Evolutionary conservation across 352 stramenopile species (phyloP).

Genomic region (Thraustochytrium sp.): DNA sequence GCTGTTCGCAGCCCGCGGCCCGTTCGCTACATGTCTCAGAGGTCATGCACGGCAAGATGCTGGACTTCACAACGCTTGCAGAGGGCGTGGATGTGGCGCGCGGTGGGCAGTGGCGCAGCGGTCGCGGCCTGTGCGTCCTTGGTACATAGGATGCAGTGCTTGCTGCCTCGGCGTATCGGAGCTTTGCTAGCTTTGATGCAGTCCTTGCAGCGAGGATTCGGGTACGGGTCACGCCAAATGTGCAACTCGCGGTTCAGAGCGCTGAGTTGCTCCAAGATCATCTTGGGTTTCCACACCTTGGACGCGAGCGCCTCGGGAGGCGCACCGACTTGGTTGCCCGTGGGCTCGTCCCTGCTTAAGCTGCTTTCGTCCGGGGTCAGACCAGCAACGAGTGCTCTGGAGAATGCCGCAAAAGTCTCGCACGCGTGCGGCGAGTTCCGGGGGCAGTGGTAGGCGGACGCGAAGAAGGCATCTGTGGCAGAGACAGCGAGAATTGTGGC

Average conservation of each 20-base stretch:
- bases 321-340: too few relatives aligned
- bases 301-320: too few relatives aligned
- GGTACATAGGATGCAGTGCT: neutral
- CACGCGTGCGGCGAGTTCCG: neutral
- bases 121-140: neutral
- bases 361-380: neutral
- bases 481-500: neutral
- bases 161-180: neutral
- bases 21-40: too few relatives aligned
- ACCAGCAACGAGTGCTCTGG: neutral
- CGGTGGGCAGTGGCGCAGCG: neutral
- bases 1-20: too few relatives aligned
- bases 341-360: neutral
- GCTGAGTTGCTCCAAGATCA: neutral
- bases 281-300: neutral
- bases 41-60: neutral
- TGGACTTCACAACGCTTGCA: neutral
- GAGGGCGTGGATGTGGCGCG: neutral
- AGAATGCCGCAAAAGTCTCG: neutral
- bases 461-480: neutral
- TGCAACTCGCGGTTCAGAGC: neutral
- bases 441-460: neutral
- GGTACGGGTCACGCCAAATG: neutral
- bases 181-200: neutral
- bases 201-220: conserved; percentile 14